Percentiles rank a stretch among this genome's conserved stretches.
Evolutionary conservation across 73 alveolate species (phyloP).

Genomic region (Blepharisma stoltei): DNA sequence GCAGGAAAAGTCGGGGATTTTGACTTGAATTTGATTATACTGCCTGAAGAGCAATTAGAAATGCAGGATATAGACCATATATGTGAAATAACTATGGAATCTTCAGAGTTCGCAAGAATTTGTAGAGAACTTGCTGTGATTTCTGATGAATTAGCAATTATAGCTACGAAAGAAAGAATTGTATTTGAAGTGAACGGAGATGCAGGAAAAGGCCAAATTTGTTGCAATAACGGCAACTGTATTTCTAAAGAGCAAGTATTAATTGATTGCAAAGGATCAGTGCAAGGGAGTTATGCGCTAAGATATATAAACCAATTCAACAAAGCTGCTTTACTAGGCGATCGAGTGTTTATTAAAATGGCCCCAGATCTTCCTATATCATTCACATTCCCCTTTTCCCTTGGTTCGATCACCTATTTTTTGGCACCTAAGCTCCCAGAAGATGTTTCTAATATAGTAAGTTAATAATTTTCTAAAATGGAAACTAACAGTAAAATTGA

Average conservation of each 20-base stretch:
- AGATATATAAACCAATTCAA: conserved; percentile 97
- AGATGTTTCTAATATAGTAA: no score
- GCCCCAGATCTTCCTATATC: conserved; percentile 91
- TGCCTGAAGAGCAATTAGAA: conserved; percentile 96
- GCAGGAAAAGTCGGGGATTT: conserved; percentile 90
- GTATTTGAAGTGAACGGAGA: conserved; percentile 93
- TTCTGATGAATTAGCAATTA: conserved; percentile 87
- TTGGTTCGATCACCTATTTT: conserved; percentile 92
- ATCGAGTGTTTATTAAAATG: conserved; percentile 77
- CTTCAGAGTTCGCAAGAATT: conserved; percentile 90
- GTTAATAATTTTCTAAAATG: no score
- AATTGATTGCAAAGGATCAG: conserved; percentile 60
- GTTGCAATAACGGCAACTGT: conserved; percentile 63
- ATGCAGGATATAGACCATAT: conserved; percentile 95
- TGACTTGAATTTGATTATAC: conserved; percentile 85
- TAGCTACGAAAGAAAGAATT: conserved; percentile 71
- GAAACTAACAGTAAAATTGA: no score
- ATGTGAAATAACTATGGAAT: conserved; percentile 79
- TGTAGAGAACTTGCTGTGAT: conserved; percentile 88
- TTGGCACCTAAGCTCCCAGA: conserved; percentile 26
- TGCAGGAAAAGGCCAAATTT: conserved; percentile 90
- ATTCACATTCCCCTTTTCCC: conserved; percentile 86
- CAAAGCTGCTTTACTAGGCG: conserved; percentile 89
- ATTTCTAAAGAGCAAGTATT: background rate
- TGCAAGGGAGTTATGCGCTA: conserved; percentile 87